Evolutionary conservation across 1,139 yeast species (phyloP), one percentile per base, ranked within the genome.

Genomic region (Kodamaea derodonti): DNA sequence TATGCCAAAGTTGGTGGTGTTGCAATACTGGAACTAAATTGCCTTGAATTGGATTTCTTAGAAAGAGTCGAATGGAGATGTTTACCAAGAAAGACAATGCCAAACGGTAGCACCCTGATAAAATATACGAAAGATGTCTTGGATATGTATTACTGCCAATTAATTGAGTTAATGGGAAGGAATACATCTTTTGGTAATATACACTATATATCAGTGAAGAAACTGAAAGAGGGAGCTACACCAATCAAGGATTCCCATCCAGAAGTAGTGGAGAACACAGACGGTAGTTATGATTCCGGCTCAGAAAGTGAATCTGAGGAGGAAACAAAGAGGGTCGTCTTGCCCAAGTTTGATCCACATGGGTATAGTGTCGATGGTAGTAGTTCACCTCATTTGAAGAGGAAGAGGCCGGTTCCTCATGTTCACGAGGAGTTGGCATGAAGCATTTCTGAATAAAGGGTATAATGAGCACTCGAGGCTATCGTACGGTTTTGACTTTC

Each of bases 1-100:
- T 92, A 92, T 54, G 95, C 97, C 9, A 84, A 85, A 54, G 97
- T 92, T 14, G 98, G 98, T 1, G 98, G 98, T 44, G 83, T 92
- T 6, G 87, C 92, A 26, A 67, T 84, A 29, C 74, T 82, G 40
- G 98, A 92, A 56, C 67, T 92, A 45, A 92, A 92, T 56, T 72
- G 92, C 39, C 66, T 92, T 31, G 98, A 92, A 54, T 79, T 84
- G 37, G 97, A 92, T 58, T 88, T 92, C 51, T 69, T 92, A 35
- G 76, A 77, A 32, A 67, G 92, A 43, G 92, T 92, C 10, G 80
- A 81, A 43, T 92, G 94, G 78, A 69, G 62, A 38, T 64, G 72
- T 35, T 56, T 69, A 20, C 75, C 75, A 0, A 62, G 67, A 9
- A 65, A 62, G 40, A 62, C 46, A 40, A 51, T 38, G 25, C 35